A percentile compares a stretch with the other conserved stretches of the same genome.
These are phyloP conservation scores for Massarina eburnea DNA, from an alignment of 2,329 filamentous ascomycete genomes.

Conservation along the genomic window DNA sequence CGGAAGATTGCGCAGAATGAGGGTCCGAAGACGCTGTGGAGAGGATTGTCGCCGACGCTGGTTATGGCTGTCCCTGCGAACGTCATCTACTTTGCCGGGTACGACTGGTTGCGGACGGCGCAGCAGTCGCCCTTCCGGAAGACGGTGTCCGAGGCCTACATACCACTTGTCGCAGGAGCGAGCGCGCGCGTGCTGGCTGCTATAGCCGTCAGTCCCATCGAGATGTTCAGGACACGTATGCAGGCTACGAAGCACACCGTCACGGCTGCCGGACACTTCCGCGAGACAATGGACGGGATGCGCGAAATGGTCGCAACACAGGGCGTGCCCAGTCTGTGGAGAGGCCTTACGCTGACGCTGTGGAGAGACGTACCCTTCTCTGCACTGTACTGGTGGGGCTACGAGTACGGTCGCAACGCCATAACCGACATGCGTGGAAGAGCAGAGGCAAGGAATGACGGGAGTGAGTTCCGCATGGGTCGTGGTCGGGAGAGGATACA, in stretches of 20 bases:
- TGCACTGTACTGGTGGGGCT: slow-evolving; percentile 97
- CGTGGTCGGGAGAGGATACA: slow-evolving; percentile 33
- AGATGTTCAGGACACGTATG: slow-evolving; percentile 90
- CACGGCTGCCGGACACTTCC: slow-evolving; percentile 66
- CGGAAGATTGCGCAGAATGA: slow-evolving; percentile 95
- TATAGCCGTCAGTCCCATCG: slow-evolving; percentile 81
- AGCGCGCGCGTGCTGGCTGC: slow-evolving; percentile 79
- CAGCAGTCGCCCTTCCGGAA: slow-evolving; percentile 69
- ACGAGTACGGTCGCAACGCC: slow-evolving; percentile 76
- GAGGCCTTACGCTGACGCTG: slow-evolving; percentile 84
- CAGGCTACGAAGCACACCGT: slow-evolving; percentile 65
- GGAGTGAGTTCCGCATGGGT: slow-evolving; percentile 36
- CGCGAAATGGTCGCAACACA: slow-evolving; percentile 75
- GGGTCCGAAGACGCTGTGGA: slow-evolving; percentile 82
- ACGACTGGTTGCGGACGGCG: slow-evolving; percentile 87
- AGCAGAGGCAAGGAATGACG: slow-evolving; percentile 42
- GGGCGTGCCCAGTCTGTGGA: slow-evolving; percentile 84
- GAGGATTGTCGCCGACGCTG: slow-evolving; percentile 89
- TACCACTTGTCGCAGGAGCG: slow-evolving; percentile 78
- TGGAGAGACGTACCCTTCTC: slow-evolving; percentile 98
- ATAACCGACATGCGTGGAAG: slow-evolving; percentile 68
- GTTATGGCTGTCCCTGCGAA: slow-evolving; percentile 94
- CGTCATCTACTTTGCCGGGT: slow-evolving; percentile 98
- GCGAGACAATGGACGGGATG: slow-evolving; percentile 75
- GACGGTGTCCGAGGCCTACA: slow-evolving; percentile 62